Percentiles rank a stretch among this genome's conserved stretches.
Evolutionary conservation across 495 filamentous ascomycete species (phyloP).

Genomic region (Aspergillus funiculosus): DNA sequence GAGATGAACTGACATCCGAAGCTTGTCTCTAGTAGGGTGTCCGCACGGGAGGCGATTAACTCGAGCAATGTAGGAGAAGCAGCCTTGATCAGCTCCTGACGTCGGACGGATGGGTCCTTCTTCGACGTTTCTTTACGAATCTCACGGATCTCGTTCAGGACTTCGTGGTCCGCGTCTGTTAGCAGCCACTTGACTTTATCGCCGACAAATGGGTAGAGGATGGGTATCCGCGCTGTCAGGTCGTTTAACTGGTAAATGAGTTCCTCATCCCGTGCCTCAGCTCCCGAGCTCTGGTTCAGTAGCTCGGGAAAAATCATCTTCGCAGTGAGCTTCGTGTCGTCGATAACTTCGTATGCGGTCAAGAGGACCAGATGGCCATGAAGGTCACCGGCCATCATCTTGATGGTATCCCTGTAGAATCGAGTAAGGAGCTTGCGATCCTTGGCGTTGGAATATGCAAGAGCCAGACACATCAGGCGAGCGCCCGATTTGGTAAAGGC

Average conservation of each 20-base stretch:
- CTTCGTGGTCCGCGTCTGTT: slow-evolving; percentile 51
- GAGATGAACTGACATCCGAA: slow-evolving; percentile 84
- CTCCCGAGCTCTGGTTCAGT: slow-evolving; percentile 57
- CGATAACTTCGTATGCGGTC: slow-evolving; percentile 80
- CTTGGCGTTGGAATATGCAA: slow-evolving; percentile 83
- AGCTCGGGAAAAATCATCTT: slow-evolving; percentile 83
- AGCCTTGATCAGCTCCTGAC: slow-evolving; percentile 63
- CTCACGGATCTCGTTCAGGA: slow-evolving; percentile 68
- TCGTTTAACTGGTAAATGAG: slow-evolving; percentile 59
- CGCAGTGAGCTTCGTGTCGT: slow-evolving; percentile 83
- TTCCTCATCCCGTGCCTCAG: slow-evolving; percentile 52
- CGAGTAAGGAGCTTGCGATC: slow-evolving; percentile 85
- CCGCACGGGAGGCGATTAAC: slow-evolving; percentile 61
- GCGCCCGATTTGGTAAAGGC: slow-evolving; percentile 90
- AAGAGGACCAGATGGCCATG: slow-evolving; percentile 77
- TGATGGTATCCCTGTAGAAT: slow-evolving; percentile 78
- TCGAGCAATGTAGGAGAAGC: slow-evolving; percentile 56
- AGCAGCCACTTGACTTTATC: slow-evolving; percentile 65
- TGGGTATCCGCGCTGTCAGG: slow-evolving; percentile 65
- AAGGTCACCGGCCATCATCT: slow-evolving; percentile 71
- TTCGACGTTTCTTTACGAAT: slow-evolving; percentile 78
- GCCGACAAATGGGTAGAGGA: slow-evolving; percentile 79
- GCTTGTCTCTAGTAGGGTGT: slow-evolving; percentile 60
- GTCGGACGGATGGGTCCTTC: slow-evolving; percentile 73
- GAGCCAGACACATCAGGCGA: slow-evolving; percentile 67